phyloP scores from a whole-genome alignment of 2,329 filamentous ascomycete species.

The Aspergillus cejpii region DNA sequence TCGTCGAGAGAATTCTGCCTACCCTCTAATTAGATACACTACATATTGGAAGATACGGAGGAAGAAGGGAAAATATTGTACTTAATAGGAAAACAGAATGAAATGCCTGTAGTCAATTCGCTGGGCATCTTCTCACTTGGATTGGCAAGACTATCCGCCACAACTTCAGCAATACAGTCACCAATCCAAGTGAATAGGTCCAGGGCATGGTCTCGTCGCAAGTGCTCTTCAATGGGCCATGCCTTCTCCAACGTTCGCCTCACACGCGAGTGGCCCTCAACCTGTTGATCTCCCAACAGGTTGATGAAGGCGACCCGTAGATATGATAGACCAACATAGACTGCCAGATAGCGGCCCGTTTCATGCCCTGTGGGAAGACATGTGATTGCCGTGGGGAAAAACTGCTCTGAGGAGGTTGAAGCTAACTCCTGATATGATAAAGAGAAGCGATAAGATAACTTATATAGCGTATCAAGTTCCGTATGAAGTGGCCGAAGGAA shows the following conservation, averaged over 20 bases:
- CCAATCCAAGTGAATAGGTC: conserved; percentile 71
- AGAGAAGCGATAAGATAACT: conserved; percentile 34
- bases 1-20: conserved; percentile 46
- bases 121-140: conserved; percentile 24
- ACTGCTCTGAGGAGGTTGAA: conserved; percentile 35
- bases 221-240: conserved; percentile 66
- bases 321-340: conserved; percentile 49
- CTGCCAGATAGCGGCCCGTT: conserved; percentile 48
- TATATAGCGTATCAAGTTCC: conserved; percentile 28
- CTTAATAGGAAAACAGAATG: conserved; percentile 42
- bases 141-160: conserved; percentile 45
- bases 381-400: conserved; percentile 40
- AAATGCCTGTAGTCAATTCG: conserved; percentile 37
- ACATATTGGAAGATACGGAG: neutral
- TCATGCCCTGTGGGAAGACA: conserved; percentile 44
- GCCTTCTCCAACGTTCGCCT: conserved; percentile 59
- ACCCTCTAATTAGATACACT: conserved; percentile 4
- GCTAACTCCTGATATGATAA: conserved; percentile 34
- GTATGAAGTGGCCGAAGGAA: conserved; percentile 29
- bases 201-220: conserved; percentile 64
- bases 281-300: conserved; percentile 34
- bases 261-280: conserved; percentile 44
- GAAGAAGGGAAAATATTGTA: conserved; percentile 17
- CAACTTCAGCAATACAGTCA: conserved; percentile 63
- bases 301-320: conserved; percentile 49